A percentile compares a stretch with the other conserved stretches of the same genome.
Conservation (phyloP, 768 basidiomycete species). For the Jaapia argillacea region DNA sequence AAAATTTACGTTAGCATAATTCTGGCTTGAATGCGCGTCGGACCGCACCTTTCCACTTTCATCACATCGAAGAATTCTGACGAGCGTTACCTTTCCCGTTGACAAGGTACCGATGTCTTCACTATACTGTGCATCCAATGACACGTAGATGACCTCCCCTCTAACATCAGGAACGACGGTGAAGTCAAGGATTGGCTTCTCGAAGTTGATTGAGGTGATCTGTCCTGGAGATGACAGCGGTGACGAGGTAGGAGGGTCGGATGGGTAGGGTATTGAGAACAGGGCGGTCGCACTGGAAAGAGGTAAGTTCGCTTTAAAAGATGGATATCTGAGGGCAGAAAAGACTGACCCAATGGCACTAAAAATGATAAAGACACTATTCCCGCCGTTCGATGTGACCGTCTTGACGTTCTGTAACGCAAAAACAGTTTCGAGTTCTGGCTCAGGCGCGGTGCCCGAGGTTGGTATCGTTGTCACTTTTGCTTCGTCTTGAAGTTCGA, state of each 20-base stretch:
- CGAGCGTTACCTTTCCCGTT: not conserved
- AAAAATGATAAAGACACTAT: conserved; percentile 40
- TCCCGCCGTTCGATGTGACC: conserved; percentile 22
- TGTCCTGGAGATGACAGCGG: too few relatives aligned
- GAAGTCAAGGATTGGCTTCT: conserved; percentile 53
- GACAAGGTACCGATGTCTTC: not conserved
- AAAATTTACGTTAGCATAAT: conserved; percentile 1
- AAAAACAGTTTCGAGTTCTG: conserved; percentile 27
- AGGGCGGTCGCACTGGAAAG: conserved; percentile 52
- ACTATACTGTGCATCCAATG: conserved; percentile 1
- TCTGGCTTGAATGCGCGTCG: not conserved
- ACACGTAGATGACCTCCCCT: too few relatives aligned
- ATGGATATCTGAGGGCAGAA: not conserved
- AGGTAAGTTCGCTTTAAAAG: not conserved
- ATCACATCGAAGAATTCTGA: not conserved
- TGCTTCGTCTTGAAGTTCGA: conserved; percentile 8
- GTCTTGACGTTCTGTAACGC: conserved; percentile 50
- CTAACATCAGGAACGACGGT: conserved; percentile 18
- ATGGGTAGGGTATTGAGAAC: conserved; percentile 33
- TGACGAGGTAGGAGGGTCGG: too few relatives aligned
- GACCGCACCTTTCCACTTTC: not conserved
- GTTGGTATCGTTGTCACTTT: conserved; percentile 13
- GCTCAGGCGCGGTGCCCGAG: conserved; percentile 9
- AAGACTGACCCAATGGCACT: conserved; percentile 59
- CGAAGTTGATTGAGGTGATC: conserved; percentile 38